Evolutionary conservation across 495 filamentous ascomycete genomes (phyloP).

Genomic region (Aspergillus heteromorphus): DNA sequence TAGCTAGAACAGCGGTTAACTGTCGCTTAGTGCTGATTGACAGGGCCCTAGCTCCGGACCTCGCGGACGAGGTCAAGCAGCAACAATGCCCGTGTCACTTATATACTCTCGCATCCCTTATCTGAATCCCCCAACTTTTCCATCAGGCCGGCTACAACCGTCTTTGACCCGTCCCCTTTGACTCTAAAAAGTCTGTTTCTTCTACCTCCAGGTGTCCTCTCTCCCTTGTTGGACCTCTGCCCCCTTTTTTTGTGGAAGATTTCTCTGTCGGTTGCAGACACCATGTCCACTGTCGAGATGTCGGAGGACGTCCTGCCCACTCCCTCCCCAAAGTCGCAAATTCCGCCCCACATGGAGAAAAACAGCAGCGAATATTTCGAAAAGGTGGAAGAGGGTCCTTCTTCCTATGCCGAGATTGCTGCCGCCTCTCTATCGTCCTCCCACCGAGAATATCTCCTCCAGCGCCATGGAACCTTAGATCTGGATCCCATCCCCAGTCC

Average conservation of each 20-base stretch:
- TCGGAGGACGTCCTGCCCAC: background rate
- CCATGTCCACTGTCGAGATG: conserved; percentile 1
- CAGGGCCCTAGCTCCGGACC: background rate
- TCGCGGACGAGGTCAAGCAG: background rate
- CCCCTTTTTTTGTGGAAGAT: background rate
- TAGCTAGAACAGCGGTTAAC: background rate
- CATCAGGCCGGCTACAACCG: background rate
- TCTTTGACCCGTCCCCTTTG: background rate
- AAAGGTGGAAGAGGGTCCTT: background rate
- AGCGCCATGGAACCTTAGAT: conserved; percentile 30
- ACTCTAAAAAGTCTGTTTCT: background rate
- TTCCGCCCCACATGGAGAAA: background rate
- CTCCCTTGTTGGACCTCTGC: background rate
- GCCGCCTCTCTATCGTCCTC: background rate
- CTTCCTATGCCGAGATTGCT: background rate
- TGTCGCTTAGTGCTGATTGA: background rate
- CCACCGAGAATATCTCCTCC: background rate
- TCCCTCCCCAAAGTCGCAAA: background rate
- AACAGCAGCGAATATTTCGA: conserved; percentile 3
- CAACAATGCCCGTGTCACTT: background rate
- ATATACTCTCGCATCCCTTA: background rate
- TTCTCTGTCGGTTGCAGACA: background rate
- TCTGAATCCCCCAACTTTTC: background rate
- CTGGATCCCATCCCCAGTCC: conserved; percentile 46
- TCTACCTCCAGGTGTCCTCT: background rate